Evolutionary conservation across 2,329 filamentous ascomycete genomes (phyloP).

Genomic region (Camillea tinctor): DNA sequence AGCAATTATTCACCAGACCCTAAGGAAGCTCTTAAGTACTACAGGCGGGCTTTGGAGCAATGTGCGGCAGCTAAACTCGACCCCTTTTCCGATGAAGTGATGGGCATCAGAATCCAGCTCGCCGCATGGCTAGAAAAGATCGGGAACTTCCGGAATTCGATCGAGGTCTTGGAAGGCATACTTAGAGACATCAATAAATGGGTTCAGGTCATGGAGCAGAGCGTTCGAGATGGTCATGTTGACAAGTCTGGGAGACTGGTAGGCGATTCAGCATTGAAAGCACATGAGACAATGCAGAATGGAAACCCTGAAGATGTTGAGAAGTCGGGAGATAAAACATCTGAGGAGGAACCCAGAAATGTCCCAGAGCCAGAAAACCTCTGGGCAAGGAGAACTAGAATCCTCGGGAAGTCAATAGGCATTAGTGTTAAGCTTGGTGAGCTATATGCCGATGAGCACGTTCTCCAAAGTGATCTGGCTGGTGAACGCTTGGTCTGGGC

Average conservation of each 20-base stretch:
- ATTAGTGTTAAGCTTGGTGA: conserved; percentile 83
- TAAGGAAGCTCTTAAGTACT: conserved; percentile 77
- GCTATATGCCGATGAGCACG: conserved; percentile 74
- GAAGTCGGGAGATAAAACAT: too few species aligned
- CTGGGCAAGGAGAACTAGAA: conserved; percentile 59
- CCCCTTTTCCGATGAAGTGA: conserved; percentile 84
- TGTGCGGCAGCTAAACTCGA: conserved; percentile 76
- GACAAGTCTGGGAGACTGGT: conserved; percentile 39
- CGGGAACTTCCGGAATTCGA: conserved; percentile 65
- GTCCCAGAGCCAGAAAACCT: conserved; percentile 43
- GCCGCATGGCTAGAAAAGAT: conserved; percentile 78
- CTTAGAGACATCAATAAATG: conserved; percentile 65
- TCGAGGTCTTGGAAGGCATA: conserved; percentile 76
- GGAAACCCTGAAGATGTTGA: conserved; percentile 13
- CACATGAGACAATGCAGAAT: conserved; percentile 10
- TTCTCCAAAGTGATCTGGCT: conserved; percentile 70
- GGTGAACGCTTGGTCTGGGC: conserved; percentile 77
- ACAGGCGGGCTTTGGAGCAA: conserved; percentile 72
- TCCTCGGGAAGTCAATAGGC: conserved; percentile 72
- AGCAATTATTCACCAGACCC: conserved; percentile 75
- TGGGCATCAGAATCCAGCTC: conserved; percentile 84
- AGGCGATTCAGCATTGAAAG: conserved; percentile 3
- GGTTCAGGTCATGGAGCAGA: conserved; percentile 55
- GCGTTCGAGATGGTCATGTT: conserved; percentile 45
- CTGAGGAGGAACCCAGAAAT: conserved; percentile 15